Conservation (phyloP, 2,329 filamentous ascomycete species). For the Sphaerulina populicola region DNA sequence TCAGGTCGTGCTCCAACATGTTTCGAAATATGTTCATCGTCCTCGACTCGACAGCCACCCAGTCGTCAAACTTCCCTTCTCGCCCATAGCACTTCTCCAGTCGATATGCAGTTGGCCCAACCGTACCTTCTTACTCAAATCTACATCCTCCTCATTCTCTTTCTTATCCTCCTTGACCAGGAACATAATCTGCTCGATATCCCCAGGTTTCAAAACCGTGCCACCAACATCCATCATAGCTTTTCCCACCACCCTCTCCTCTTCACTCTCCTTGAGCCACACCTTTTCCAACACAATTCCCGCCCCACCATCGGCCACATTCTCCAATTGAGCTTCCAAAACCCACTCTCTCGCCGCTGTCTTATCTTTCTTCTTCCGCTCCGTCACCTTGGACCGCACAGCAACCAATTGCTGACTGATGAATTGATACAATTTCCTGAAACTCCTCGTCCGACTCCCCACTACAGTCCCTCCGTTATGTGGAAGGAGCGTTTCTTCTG, state of each 20-base stretch:
- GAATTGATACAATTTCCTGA: constrained; percentile 94
- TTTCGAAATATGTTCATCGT: constrained; percentile 10
- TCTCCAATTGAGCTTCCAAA: constrained; percentile 91
- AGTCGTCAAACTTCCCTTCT: constrained; percentile 76
- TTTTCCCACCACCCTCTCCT: constrained; percentile 23
- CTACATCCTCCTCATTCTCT: constrained; percentile 27
- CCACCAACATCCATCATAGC: constrained; percentile 28
- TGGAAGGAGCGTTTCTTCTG: constrained; percentile 45
- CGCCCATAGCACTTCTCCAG: constrained; percentile 86
- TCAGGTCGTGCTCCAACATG: background rate
- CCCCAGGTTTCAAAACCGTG: constrained; percentile 49
- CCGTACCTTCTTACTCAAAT: constrained; percentile 44
- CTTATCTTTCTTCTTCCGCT: constrained; percentile 38
- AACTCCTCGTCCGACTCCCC: constrained; percentile 65
- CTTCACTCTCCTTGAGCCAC: constrained; percentile 27
- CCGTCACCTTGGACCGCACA: constrained; percentile 79
- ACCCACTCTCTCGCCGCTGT: constrained; percentile 51
- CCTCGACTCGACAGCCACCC: constrained; percentile 50
- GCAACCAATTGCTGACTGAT: constrained; percentile 83
- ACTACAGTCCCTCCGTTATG: constrained; percentile 36
- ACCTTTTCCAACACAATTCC: constrained; percentile 64
- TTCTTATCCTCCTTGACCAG: constrained; percentile 48
- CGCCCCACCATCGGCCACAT: constrained; percentile 81
- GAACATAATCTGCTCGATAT: constrained; percentile 59
- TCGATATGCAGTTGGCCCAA: constrained; percentile 78